Percentiles rank a stretch among this genome's conserved stretches.
These are phyloP conservation scores for Penicillium coffeae DNA, from an alignment of 495 filamentous ascomycete genomes.

Conservation along the genomic window DNA sequence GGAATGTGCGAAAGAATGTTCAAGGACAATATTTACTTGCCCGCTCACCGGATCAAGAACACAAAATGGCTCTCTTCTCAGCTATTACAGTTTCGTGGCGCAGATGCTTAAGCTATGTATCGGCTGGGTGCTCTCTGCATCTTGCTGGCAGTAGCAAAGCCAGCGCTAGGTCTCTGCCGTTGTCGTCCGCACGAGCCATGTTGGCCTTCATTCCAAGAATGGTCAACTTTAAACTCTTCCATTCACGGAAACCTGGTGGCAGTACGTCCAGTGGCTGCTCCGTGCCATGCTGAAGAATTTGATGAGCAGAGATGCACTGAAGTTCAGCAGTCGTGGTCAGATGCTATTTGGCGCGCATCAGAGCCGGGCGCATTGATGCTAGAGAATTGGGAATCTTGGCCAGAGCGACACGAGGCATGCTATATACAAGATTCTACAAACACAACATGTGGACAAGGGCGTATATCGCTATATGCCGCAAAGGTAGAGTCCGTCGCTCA, in stretches of 20 bases:
- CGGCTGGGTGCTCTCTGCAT: background rate
- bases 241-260: background rate
- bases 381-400: conserved; percentile 48
- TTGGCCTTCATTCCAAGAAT: background rate
- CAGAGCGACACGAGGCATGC: conserved; percentile 51
- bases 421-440: conserved; percentile 43
- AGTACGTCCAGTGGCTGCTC: conserved; percentile 31
- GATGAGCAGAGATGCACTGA: conserved; percentile 23
- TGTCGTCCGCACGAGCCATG: background rate
- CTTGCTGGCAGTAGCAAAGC: background rate
- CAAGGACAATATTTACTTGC: background rate
- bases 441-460: conserved; percentile 25
- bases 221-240: background rate
- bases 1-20: background rate
- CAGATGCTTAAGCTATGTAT: background rate
- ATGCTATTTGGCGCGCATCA: conserved; percentile 23
- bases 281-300: conserved; percentile 38
- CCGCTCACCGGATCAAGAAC: too few species aligned
- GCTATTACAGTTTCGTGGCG: background rate
- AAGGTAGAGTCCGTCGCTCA: conserved; percentile 24
- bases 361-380: conserved; percentile 40
- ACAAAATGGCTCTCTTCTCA: too few species aligned
- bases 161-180: background rate
- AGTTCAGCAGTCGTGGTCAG: conserved; percentile 18
- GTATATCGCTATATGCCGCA: conserved; percentile 37